Conservation (phyloP, 2,329 filamentous ascomycete genomes). For the Colletotrichum incanum region DNA sequence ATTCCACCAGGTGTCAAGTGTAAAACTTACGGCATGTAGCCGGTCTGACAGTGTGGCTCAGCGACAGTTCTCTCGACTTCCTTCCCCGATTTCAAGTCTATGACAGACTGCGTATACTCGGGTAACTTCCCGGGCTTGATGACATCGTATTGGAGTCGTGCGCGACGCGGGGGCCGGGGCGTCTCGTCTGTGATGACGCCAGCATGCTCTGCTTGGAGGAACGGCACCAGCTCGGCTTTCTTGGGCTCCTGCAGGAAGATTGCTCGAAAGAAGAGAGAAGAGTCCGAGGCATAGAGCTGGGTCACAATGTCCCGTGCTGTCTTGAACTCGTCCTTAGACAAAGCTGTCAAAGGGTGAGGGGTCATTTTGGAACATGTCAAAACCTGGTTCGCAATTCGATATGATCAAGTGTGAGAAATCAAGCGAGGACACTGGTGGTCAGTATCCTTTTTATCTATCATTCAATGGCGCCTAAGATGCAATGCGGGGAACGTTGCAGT, state of each 20-base stretch:
- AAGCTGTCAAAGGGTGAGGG: slow-evolving; percentile 64
- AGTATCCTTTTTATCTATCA: slow-evolving; percentile 27
- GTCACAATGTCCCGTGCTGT: slow-evolving; percentile 63
- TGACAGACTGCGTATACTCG: slow-evolving; percentile 55
- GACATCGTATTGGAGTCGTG: slow-evolving; percentile 63
- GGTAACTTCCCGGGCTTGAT: slow-evolving; percentile 50
- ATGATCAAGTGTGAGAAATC: not conserved
- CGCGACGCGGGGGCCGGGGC: slow-evolving; percentile 61
- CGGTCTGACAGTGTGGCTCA: slow-evolving; percentile 54
- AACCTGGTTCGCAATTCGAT: not conserved
- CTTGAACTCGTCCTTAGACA: slow-evolving; percentile 66
- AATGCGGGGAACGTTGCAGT: slow-evolving; percentile 33
- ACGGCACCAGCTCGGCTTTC: slow-evolving; percentile 71
- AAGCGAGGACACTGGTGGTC: not conserved
- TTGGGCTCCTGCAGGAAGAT: slow-evolving; percentile 76
- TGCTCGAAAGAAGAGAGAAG: slow-evolving; percentile 64
- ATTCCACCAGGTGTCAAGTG: too few species aligned
- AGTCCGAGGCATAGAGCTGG: slow-evolving; percentile 47
- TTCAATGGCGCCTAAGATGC: slow-evolving; percentile 12
- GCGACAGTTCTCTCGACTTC: slow-evolving; percentile 50
- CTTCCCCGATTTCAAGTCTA: slow-evolving; percentile 54
- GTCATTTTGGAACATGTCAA: slow-evolving; percentile 21
- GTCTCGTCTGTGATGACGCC: slow-evolving; percentile 60
- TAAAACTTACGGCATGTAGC: slow-evolving; percentile 52
- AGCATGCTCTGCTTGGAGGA: slow-evolving; percentile 74